Conservation (phyloP, 1,284 basidiomycete genomes). For the Malassezia yamatoensis region DNA sequence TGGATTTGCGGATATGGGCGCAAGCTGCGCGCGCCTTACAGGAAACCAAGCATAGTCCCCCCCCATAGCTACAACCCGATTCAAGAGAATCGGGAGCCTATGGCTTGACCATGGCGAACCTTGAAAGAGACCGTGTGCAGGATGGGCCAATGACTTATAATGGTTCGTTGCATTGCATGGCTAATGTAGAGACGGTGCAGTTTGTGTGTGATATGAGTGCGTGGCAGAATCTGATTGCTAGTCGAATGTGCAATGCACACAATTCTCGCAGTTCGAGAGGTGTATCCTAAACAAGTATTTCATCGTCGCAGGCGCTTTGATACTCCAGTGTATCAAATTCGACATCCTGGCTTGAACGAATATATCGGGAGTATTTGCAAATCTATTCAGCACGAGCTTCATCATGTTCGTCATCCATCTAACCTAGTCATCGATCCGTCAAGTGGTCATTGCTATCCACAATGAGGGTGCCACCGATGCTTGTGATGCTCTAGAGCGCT, state of each 20-base stretch:
- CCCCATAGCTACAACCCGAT: no score
- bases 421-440: slow-evolving; percentile 50
- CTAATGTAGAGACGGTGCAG: slow-evolving; percentile 9
- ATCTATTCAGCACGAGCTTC: slow-evolving; percentile 64
- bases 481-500: slow-evolving; percentile 58
- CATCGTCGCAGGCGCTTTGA: slow-evolving; percentile 75
- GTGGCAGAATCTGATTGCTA: slow-evolving; percentile 3
- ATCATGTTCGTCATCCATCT: slow-evolving; percentile 52
- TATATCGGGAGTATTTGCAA: slow-evolving; percentile 74
- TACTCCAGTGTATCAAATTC: slow-evolving; percentile 77
- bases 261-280: slow-evolving; percentile 74
- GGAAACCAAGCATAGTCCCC: background rate
- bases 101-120: no score
- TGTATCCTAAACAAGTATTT: slow-evolving; percentile 82
- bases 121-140: slow-evolving; percentile 8
- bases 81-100: no score
- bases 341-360: slow-evolving; percentile 72
- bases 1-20: slow-evolving; percentile 15
- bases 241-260: slow-evolving; percentile 83
- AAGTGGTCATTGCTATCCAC: slow-evolving; percentile 60
- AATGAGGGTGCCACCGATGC: slow-evolving; percentile 63
- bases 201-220: slow-evolving; percentile 8
- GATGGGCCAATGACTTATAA: slow-evolving; percentile 19
- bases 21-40: slow-evolving; percentile 6
- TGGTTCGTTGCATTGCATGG: slow-evolving; percentile 1